phyloP scores from a whole-genome alignment of 805 yeast genomes.

The Zygosaccharomyces kombuchaensis region DNA sequence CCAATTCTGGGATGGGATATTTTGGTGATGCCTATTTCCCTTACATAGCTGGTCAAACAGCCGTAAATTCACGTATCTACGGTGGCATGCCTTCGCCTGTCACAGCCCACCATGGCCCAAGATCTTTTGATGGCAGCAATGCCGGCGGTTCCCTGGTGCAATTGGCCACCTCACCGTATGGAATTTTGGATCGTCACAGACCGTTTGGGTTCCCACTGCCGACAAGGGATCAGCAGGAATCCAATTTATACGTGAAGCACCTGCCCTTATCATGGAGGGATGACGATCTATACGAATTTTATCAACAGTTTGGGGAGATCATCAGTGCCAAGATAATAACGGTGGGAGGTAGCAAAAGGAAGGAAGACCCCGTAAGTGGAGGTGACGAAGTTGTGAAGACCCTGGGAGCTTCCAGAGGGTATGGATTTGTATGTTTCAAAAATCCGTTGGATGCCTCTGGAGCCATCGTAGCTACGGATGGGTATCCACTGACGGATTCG shows the following conservation, averaged over 20 bases:
- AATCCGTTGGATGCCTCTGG: slow-evolving; percentile 60
- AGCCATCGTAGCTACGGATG: slow-evolving; percentile 55
- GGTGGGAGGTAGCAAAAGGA: slow-evolving; percentile 32
- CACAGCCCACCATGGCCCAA: slow-evolving; percentile 1
- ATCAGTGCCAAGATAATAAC: slow-evolving; percentile 55
- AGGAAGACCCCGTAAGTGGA: slow-evolving; percentile 5
- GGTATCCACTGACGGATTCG: slow-evolving; percentile 42
- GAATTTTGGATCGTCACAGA: slow-evolving; percentile 6
- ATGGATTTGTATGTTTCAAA: slow-evolving; percentile 76
- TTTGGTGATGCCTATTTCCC: neutral
- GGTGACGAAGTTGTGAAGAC: slow-evolving; percentile 7
- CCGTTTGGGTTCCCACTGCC: slow-evolving; percentile 30
- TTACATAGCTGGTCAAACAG: neutral
- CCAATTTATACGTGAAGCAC: slow-evolving; percentile 68
- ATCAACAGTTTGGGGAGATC: slow-evolving; percentile 46
- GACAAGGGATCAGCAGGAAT: slow-evolving; percentile 52
- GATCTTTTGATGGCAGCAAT: slow-evolving; percentile 5
- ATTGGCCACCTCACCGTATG: slow-evolving; percentile 6
- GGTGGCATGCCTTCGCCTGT: slow-evolving; percentile 11
- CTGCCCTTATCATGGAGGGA: slow-evolving; percentile 55
- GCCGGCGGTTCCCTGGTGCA: slow-evolving; percentile 5
- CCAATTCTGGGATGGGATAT: neutral
- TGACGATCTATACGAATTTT: slow-evolving; percentile 43
- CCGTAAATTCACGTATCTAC: slow-evolving; percentile 5
- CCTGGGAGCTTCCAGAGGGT: slow-evolving; percentile 56